These are phyloP conservation scores for Hordeum vulgare DNA, from an alignment of 176 grass and related monocot genomes.

Conservation along the genomic window DNA sequence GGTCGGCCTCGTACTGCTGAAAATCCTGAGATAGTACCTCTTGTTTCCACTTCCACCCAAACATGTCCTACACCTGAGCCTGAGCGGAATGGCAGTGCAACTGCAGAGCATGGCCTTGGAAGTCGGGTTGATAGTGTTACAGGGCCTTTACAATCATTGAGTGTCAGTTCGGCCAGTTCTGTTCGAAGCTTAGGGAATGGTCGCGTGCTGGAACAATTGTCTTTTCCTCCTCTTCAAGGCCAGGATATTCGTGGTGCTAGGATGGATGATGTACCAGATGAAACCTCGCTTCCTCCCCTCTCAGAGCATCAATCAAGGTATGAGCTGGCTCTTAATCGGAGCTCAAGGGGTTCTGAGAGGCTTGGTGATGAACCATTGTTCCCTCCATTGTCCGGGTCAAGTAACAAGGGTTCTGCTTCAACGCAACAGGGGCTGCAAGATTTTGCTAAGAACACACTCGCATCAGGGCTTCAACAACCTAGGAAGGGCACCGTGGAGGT, in stretches of 20 bases:
- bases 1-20: conserved; percentile 29
- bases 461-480: conserved; percentile 59
- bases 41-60: conserved; percentile 24
- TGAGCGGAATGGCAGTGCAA: conserved; percentile 35
- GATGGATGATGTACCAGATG: conserved; percentile 40
- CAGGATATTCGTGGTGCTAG: conserved; percentile 41
- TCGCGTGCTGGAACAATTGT: conserved; percentile 49
- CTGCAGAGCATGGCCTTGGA: conserved; percentile 4
- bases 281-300: conserved; percentile 51
- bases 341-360: conserved; percentile 38
- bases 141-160: conserved; percentile 36
- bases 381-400: conserved; percentile 74
- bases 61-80: conserved; percentile 23
- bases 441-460: conserved; percentile 64
- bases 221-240: conserved; percentile 80
- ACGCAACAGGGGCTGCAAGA: conserved; percentile 45
- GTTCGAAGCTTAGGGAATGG: conserved; percentile 25
- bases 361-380: conserved; percentile 70
- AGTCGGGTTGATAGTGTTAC: conserved; percentile 22
- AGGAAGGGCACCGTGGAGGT: conserved; percentile 46
- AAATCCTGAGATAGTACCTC: conserved; percentile 29
- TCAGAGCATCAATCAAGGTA: conserved; percentile 66
- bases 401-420: conserved; percentile 46
- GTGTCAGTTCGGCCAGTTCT: conserved; percentile 22
- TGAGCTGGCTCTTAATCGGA: conserved; percentile 63